A percentile compares a stretch with the other conserved stretches of the same genome.
Evolutionary conservation across 2,329 filamentous ascomycete genomes (phyloP).

Genomic region (Aureobasidium pullulans): DNA sequence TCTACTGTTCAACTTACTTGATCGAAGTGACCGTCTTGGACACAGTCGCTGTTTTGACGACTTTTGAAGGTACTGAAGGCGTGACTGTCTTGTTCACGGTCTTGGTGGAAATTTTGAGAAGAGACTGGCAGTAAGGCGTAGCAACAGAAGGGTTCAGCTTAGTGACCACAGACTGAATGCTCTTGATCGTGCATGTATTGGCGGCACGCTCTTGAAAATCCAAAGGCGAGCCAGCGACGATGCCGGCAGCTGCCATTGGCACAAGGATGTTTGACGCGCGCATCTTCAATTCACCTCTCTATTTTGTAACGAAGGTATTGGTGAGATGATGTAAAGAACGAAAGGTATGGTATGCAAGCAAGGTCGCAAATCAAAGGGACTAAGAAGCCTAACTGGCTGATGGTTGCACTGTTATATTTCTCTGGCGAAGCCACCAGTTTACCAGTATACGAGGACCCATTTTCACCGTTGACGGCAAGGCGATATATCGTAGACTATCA

Average conservation of each 20-base stretch:
- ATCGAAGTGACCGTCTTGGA: background rate
- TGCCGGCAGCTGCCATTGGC: background rate
- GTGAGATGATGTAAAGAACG: background rate
- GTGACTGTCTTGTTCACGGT: conserved; percentile 7
- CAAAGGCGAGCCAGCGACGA: conserved; percentile 4
- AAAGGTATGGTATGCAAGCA: background rate
- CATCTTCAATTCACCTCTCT: background rate
- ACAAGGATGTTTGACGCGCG: background rate
- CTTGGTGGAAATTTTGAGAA: conserved; percentile 1
- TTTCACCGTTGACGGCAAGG: conserved; percentile 1
- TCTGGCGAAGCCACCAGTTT: background rate
- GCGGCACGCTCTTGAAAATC: conserved; percentile 2
- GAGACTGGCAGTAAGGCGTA: conserved; percentile 9
- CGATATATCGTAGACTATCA: conserved; percentile 5
- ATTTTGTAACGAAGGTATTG: background rate
- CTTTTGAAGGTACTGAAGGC: background rate
- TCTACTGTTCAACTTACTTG: background rate
- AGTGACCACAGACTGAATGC: conserved; percentile 1
- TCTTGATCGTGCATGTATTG: conserved; percentile 1
- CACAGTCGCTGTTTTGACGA: background rate
- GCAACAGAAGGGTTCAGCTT: background rate
- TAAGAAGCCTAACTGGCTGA: background rate
- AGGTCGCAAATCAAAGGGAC: background rate
- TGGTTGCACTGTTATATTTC: background rate
- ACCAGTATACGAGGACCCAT: background rate